Percentiles rank a stretch among this genome's conserved stretches.
phyloP scores from a whole-genome alignment of 805 yeast species.

The Lipomyces mesembrius region DNA sequence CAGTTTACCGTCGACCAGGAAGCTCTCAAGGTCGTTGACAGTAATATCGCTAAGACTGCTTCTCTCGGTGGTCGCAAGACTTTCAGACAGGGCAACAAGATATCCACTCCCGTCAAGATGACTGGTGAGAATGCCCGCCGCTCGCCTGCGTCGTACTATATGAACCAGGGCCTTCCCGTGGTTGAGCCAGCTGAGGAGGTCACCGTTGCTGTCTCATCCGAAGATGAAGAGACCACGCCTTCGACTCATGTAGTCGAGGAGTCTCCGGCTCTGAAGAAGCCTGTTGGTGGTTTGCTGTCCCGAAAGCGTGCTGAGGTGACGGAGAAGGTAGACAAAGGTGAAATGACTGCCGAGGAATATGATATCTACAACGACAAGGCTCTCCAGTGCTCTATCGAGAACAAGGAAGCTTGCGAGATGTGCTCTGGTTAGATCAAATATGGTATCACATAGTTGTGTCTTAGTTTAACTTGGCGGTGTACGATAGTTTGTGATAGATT shows the following conservation, averaged over 20 bases:
- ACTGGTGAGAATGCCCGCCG: constrained; percentile 6
- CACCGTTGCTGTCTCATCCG: neutral
- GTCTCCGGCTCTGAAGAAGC: constrained; percentile 49
- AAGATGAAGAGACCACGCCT: constrained; percentile 12
- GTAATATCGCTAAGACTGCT: constrained; percentile 22
- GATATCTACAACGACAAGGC: constrained; percentile 93
- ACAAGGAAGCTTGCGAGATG: constrained; percentile 98
- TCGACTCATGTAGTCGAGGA: constrained; percentile 39
- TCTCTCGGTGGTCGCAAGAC: constrained; percentile 18
- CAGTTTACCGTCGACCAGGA: constrained; percentile 78
- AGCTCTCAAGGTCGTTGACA: constrained; percentile 44
- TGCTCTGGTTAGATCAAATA: constrained; percentile 76
- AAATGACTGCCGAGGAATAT: constrained; percentile 54
- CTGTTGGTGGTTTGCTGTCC: constrained; percentile 35
- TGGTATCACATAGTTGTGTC: neutral
- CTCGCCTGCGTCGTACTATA: constrained; percentile 3
- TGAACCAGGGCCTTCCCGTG: neutral
- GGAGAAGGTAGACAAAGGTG: constrained; percentile 36
- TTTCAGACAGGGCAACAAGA: constrained; percentile 21
- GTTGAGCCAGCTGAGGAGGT: neutral
- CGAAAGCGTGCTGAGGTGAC: constrained; percentile 22
- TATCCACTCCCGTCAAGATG: constrained; percentile 11
- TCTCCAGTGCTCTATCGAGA: constrained; percentile 93
- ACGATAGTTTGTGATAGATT: constrained; percentile 1
- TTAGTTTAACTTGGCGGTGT: neutral